Conservation (phyloP, 176 grass and related monocot genomes). For the Melocanna baccifera region DNA sequence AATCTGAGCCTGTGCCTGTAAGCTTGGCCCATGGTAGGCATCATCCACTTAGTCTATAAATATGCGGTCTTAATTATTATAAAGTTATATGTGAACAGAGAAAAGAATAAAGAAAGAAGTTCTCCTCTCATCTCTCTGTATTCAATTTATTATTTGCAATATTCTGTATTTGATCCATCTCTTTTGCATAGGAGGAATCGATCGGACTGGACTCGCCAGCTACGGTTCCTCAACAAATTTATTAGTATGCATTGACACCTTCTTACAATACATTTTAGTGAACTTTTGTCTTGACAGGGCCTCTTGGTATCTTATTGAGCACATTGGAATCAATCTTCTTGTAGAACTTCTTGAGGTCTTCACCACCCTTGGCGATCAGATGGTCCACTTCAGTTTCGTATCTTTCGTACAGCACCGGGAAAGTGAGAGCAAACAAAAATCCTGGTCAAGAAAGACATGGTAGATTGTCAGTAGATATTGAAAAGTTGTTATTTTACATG, state of each 20-base stretch:
- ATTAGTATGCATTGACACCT: not conserved
- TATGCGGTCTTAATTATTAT: too few relatives aligned
- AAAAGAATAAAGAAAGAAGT: too few relatives aligned
- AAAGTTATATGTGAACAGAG: too few relatives aligned
- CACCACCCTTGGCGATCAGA: slow-evolving; percentile 47
- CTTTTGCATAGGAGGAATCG: too few relatives aligned
- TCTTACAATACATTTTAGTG: not conserved
- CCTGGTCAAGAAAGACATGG: slow-evolving; percentile 36
- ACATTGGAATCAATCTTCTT: slow-evolving; percentile 63
- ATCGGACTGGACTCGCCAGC: too few relatives aligned
- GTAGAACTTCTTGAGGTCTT: slow-evolving; percentile 78
- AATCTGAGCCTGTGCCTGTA: too few relatives aligned
- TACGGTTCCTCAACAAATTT: too few relatives aligned
- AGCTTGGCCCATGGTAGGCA: too few relatives aligned
- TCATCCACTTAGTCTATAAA: too few relatives aligned
- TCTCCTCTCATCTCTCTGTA: too few relatives aligned
- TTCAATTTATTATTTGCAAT: too few relatives aligned
- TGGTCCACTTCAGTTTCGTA: slow-evolving; percentile 69
- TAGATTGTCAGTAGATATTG: not conserved
- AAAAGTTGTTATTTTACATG: not conserved
- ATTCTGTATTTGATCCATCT: too few relatives aligned
- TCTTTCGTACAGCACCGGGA: slow-evolving; percentile 75
- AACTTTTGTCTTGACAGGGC: slow-evolving; percentile 54
- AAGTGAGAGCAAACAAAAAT: slow-evolving; percentile 57
- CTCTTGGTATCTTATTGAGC: slow-evolving; percentile 88